Evolutionary conservation across 352 stramenopile species (phyloP), one percentile per base, ranked within the genome.

Genomic region (Pythium aristosporum): DNA sequence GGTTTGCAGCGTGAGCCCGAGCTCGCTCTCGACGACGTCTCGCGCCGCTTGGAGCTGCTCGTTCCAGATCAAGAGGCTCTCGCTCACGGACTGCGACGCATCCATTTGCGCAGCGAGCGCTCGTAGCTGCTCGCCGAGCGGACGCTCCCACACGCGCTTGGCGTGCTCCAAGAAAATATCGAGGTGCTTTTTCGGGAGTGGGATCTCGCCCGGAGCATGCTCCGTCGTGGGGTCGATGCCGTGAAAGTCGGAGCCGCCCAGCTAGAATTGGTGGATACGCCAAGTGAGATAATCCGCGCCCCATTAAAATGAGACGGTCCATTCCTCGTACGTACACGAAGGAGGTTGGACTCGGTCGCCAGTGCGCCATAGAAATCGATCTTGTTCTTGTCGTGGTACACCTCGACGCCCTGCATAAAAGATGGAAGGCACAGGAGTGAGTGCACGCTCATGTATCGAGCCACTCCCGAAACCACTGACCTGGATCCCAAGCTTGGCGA

Each of bases 161-260:
- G 82, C 82, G 47, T 89, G 80, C 43, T 72, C 78, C 12, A 95
- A 69, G 55, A 95, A 95, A 2, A 63, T 50, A 11, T 95, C 81
- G 5, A 95, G 58, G 39, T 93, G 81, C 30, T 82, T 66, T 41
- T 80, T 76, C 8, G 86, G 84, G 54, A 95, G 83, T 0, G 85
- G 85, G 23, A 95, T 91, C 21, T 77, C 81, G n/a, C 86, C 86
- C 7, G 86, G 86, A 7, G 79, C 73, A 55, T 78, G 76, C 69
- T 95, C 86, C 1, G 73, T 88, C 9, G 62, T 79, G 6, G 79
- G 71, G 25, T 95, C 79, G 61, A 93, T 93, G 28, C 84, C 86
- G 55, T 95, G 86, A 55, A 92, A 95, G 59, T 93, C 82, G n/a
- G 86, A 92, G 2, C 84, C 86, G 50, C 86, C 86, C 54, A 91